phyloP scores from a whole-genome alignment of 257 asterid genomes.

The Solanum lycopersicoides region DNA sequence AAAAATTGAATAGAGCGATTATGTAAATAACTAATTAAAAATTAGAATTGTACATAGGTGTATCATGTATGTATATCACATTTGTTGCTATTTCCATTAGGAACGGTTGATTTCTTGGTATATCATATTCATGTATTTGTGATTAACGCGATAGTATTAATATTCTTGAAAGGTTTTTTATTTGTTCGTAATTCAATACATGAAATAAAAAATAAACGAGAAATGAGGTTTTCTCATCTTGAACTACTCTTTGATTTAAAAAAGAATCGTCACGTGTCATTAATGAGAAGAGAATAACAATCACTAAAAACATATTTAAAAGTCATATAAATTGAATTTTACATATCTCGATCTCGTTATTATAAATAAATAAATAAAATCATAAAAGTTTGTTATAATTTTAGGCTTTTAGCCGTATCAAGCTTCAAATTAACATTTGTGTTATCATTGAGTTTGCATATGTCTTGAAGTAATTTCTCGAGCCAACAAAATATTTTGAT shows the following conservation, averaged over 20 bases:
- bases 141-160: no score
- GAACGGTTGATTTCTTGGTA: background rate
- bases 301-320: no score
- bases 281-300: no score
- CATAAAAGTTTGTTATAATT: no score
- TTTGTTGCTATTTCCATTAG: background rate
- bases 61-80: no score
- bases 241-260: background rate
- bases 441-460: background rate
- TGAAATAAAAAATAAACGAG: background rate
- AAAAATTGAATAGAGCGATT: background rate
- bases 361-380: no score
- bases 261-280: background rate
- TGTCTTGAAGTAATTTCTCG: background rate
- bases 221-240: background rate
- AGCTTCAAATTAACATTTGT: background rate
- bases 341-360: background rate
- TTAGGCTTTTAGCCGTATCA: no score
- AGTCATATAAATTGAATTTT: rapidly evolving
- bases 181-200: background rate
- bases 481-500: background rate
- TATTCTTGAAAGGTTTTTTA: no score
- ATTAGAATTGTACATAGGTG: no score
- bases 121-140: background rate
- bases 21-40: background rate